Evolutionary conservation across 441 rosid genomes (phyloP).

Genomic region (Mallotus japonicus): DNA sequence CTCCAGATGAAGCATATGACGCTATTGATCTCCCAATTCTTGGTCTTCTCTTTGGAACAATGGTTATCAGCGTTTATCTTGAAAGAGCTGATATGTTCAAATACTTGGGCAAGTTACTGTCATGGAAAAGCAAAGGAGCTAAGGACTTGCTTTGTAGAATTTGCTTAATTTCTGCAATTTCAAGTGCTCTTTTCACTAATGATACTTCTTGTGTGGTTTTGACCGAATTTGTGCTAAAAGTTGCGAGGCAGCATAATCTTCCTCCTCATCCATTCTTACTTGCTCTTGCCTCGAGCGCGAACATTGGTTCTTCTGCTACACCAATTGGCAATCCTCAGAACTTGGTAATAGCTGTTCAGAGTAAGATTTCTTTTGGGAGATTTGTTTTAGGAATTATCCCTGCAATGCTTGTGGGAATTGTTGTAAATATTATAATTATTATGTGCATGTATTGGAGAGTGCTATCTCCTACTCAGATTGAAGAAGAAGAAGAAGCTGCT

Average conservation of each 20-base stretch:
- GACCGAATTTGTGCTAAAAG: slow-evolving; percentile 72
- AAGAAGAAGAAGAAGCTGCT: slow-evolving; percentile 23
- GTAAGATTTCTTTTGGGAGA: slow-evolving; percentile 31
- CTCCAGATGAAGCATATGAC: slow-evolving; percentile 67
- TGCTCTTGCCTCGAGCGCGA: slow-evolving; percentile 46
- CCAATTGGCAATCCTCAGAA: slow-evolving; percentile 51
- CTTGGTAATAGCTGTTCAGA: slow-evolving; percentile 35
- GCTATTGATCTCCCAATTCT: slow-evolving; percentile 79
- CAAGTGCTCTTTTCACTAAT: slow-evolving; percentile 82
- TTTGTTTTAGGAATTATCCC: slow-evolving; percentile 33
- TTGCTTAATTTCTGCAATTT: slow-evolving; percentile 64
- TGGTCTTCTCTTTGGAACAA: slow-evolving; percentile 80
- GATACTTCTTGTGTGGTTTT: slow-evolving; percentile 76
- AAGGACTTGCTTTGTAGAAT: slow-evolving; percentile 63
- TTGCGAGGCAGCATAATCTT: slow-evolving; percentile 69
- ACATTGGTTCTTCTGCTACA: slow-evolving; percentile 43
- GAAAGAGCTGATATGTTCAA: slow-evolving; percentile 75
- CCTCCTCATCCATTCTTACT: slow-evolving; percentile 75
- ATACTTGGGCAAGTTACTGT: slow-evolving; percentile 61
- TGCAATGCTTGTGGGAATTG: slow-evolving; percentile 33
- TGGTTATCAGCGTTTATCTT: slow-evolving; percentile 76
- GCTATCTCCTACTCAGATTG: slow-evolving; percentile 23
- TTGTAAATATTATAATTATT: slow-evolving; percentile 26
- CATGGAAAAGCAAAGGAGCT: slow-evolving; percentile 67
- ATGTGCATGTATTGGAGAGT: slow-evolving; percentile 35